phyloP scores from a whole-genome alignment of 345 rosid species.

The Lagerstroemia speciosa region DNA sequence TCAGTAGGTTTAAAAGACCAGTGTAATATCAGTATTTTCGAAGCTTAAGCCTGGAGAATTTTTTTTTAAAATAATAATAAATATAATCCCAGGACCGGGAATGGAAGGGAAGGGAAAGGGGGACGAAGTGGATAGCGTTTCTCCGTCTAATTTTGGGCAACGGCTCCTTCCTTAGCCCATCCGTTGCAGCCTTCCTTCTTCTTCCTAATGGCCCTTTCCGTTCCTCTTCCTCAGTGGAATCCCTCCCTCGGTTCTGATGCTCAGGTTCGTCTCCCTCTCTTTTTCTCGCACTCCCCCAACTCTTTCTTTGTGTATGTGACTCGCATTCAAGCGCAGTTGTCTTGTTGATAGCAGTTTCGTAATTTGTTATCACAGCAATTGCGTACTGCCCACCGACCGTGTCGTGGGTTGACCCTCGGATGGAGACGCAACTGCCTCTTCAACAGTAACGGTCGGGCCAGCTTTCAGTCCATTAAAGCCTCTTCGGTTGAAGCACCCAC shows the following conservation, averaged over 20 bases:
- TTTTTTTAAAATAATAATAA: neutral
- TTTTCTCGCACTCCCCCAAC: too few relatives aligned
- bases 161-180: neutral
- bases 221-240: conserved; percentile 19
- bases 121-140: conserved; percentile 2
- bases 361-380: neutral
- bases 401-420: neutral
- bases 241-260: conserved; percentile 15
- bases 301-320: too few relatives aligned
- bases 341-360: neutral
- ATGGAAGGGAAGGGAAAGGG: neutral
- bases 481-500: conserved; percentile 37
- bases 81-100: neutral
- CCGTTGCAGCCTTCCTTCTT: neutral
- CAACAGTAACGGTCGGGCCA: conserved; percentile 3
- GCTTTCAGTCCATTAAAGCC: conserved; percentile 40
- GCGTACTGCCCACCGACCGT: neutral
- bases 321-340: neutral
- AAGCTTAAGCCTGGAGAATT: too few relatives aligned
- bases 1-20: too few relatives aligned
- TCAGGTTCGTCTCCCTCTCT: conserved; percentile 4
- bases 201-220: conserved; percentile 17
- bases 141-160: neutral
- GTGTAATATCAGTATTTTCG: too few relatives aligned
- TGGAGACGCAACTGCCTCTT: neutral